Evolutionary conservation across 2,329 filamentous ascomycete genomes (phyloP).

Genomic region (Coniochaeta prunicola): DNA sequence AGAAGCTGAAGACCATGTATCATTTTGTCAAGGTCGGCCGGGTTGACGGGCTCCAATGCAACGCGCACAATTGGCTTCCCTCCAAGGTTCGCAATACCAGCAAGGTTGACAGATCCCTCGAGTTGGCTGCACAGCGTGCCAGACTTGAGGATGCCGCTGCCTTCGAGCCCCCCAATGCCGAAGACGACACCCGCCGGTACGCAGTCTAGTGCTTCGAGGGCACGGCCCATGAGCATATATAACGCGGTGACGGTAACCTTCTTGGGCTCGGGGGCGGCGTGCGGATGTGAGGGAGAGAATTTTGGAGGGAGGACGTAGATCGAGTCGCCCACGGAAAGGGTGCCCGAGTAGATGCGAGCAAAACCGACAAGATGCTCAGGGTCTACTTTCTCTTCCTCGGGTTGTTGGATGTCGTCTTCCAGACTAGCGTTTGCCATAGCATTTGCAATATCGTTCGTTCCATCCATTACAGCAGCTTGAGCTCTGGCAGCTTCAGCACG

Average conservation of each 20-base stretch:
- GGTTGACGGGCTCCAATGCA: slow-evolving; percentile 87
- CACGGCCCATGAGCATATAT: slow-evolving; percentile 93
- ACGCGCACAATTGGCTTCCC: slow-evolving; percentile 92
- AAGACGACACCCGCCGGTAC: slow-evolving; percentile 95
- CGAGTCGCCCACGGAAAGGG: slow-evolving; percentile 78
- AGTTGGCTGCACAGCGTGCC: slow-evolving; percentile 86
- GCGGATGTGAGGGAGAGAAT: slow-evolving; percentile 74
- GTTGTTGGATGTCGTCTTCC: slow-evolving; percentile 34
- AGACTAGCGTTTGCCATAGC: slow-evolving; percentile 56
- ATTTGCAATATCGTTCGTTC: slow-evolving; percentile 45
- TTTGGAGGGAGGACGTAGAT: slow-evolving; percentile 91
- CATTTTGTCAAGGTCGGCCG: slow-evolving; percentile 90
- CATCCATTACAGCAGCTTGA: slow-evolving; percentile 48
- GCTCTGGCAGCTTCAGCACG: slow-evolving; percentile 79
- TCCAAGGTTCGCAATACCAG: slow-evolving; percentile 67
- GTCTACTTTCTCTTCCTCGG: slow-evolving; percentile 53
- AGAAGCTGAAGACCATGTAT: slow-evolving; percentile 78
- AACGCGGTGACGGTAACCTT: slow-evolving; percentile 81
- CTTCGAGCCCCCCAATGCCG: slow-evolving; percentile 86
- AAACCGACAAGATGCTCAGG: slow-evolving; percentile 91
- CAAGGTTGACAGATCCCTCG: slow-evolving; percentile 82
- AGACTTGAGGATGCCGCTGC: slow-evolving; percentile 81
- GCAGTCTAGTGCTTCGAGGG: slow-evolving; percentile 71
- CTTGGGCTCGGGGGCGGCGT: slow-evolving; percentile 64
- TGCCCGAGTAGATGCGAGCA: slow-evolving; percentile 87